Base-by-base conservation (phyloP, 2,329 filamentous ascomycete genomes). In the Fusarium sp. region DNA sequence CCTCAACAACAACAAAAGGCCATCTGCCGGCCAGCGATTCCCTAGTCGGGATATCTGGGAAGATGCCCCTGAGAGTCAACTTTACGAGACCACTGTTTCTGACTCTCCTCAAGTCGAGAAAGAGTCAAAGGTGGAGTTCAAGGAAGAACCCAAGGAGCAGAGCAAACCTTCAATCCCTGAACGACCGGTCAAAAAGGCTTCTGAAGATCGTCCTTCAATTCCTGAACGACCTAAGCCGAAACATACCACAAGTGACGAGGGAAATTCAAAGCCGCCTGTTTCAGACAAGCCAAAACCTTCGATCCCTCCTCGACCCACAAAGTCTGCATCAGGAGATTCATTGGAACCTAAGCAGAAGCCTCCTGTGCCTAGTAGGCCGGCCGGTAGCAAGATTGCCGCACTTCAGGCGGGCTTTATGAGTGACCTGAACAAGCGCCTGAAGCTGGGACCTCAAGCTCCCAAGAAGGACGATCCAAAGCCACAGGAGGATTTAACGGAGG, bases 41-140 rank as follows among this genome's bases (percentile, higher is more conserved):
- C 95, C 95, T 0, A 97, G 94, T 76, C 89, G 89, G 55, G 95
- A 98, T 79, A 89, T 97, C 41, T 97, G 95, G 95, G 95, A 98
- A 80, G 95, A 98, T 77, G 90, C 88, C 0, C 95, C 95, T 2
- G 93, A 97, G 72, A 95, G 92, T 74, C 86, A 92, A 58, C 86
- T 91, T 67, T 86, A 96, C 20, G 89, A 94, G 74, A 92, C 94
- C 0, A 94, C 91, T 1, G 89, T 96, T 75, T 78, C 69, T 68
- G 79, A 70, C 64, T 71, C 77, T 13, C 74, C 50, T 22, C 46
- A 58, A 22, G 24, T 39, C 15, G 62, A 75, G 54, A 68, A 32
- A 13, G 47, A 57, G n/a, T 4, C 24, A 7, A 60, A 75, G 50
- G 73, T 77, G 14, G 73, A 74, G 53, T 70, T 76, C 3, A 53